phyloP scores from a whole-genome alignment of 768 basidiomycete species.

The Tylopilus intermedius region DNA sequence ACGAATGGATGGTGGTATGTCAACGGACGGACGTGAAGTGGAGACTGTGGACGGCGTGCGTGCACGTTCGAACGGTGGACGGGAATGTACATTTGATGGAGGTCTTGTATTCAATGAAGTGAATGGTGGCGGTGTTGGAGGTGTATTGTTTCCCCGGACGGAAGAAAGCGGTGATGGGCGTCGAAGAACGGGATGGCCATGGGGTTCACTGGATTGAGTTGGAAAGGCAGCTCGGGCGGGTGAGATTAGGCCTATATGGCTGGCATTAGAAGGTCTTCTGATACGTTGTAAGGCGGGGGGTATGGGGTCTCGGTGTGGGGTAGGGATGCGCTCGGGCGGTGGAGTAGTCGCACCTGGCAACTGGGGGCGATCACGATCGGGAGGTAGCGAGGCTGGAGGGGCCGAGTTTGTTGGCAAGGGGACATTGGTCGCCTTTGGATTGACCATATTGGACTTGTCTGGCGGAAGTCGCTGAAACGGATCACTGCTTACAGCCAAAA shows the following conservation, averaged over 20 bases:
- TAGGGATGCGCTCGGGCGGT: conserved; percentile 13
- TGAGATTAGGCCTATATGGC: conserved; percentile 2
- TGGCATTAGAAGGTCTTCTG: conserved; percentile 20
- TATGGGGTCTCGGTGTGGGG: conserved; percentile 13
- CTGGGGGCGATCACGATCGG: conserved; percentile 6
- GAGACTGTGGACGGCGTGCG: conserved; percentile 15
- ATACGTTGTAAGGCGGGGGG: conserved; percentile 15
- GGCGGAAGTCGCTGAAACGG: conserved; percentile 26
- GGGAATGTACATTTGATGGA: conserved; percentile 6
- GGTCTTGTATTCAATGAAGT: conserved; percentile 10
- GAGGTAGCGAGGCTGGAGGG: not conserved
- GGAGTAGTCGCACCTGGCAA: conserved; percentile 3
- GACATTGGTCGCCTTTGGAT: conserved; percentile 4
- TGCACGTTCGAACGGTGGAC: conserved; percentile 15
- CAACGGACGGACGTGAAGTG: conserved; percentile 14
- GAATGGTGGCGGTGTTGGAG: not conserved
- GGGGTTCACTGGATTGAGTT: conserved; percentile 8
- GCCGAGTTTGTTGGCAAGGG: conserved; percentile 2
- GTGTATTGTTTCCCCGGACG: conserved; percentile 13
- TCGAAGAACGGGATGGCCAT: conserved; percentile 2
- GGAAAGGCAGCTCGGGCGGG: conserved; percentile 12
- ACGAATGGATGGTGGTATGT: conserved; percentile 14
- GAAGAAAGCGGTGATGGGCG: conserved; percentile 17
- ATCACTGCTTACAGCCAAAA: conserved; percentile 20
- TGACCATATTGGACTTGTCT: conserved; percentile 12